Evolutionary conservation across 495 filamentous ascomycete genomes (phyloP), one percentile per base, ranked within the genome.

Genomic region (Antarctomyces pellizariae): DNA sequence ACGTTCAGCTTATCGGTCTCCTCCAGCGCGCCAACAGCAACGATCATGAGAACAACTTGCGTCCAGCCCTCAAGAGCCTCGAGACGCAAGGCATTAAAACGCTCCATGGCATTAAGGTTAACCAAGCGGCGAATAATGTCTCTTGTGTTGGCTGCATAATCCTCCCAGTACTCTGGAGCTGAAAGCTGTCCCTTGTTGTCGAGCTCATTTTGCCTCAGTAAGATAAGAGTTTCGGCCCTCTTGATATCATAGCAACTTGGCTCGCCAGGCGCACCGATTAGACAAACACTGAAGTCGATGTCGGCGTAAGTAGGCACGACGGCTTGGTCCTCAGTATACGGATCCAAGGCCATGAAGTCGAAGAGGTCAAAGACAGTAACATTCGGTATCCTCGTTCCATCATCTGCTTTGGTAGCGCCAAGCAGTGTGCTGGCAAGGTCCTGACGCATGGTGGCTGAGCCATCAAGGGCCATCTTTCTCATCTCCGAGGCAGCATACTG

Each of bases 321-420:
- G 31, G n/a, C n/a, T n/a, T n/a, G 41, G 19, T 54, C 36, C 34
- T 57, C 57, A 2, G 52, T 8, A n/a, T 22, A 38, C 22, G 68
- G 54, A 22, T 82, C 68, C 5, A 77, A 46, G 30, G 82, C 71
- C 16, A 80, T 57, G 31, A 95, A 92, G 48, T 95, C 89, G 31
- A 91, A 80, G 12, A 93, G 62, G 36, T 93, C 89, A 46, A 93
- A 89, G 8, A 95, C 60, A 4, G 71, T 75, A 3, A 69, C 60
- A 24, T 75, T 73, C 8, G 48, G 41, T 15, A 69, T 38, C n/a
- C 61, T 52, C 21, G 71, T 61, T 5, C 67, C 64, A 17, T 62
- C 61, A 0, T 73, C 64, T 14, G 63, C 31, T 3, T 55, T 54
- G 4, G 80, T 75, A 31, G 60, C 67, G 13, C 89, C 89, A 12